These are phyloP conservation scores for Phaeosphaeria sp. DNA, from an alignment of 2,329 filamentous ascomycete species.

Conservation along the genomic window DNA sequence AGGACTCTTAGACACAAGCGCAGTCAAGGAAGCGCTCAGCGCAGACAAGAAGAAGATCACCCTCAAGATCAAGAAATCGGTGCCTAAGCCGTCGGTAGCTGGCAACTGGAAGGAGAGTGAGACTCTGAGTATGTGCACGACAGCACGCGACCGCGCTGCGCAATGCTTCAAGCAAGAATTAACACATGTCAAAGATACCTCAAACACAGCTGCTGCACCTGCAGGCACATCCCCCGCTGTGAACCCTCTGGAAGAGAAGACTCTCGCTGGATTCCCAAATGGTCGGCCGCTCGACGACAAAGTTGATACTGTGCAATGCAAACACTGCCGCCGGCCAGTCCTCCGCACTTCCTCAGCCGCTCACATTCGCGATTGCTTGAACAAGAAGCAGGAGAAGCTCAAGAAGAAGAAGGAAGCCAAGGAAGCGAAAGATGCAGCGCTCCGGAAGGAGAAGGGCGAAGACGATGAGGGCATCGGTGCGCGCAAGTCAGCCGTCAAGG, in stretches of 20 bases:
- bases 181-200: constrained; percentile 27
- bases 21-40: constrained; percentile 43
- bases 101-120: constrained; percentile 76
- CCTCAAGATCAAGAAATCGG: constrained; percentile 63
- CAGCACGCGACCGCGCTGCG: background rate
- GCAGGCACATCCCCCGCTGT: constrained; percentile 48
- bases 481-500: constrained; percentile 52
- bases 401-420: constrained; percentile 70
- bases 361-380: constrained; percentile 84
- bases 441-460: constrained; percentile 56
- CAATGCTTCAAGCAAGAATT: constrained; percentile 2
- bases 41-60: constrained; percentile 52
- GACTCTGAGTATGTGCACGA: constrained; percentile 61
- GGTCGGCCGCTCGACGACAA: constrained; percentile 82
- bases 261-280: constrained; percentile 79
- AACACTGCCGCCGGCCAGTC: constrained; percentile 91
- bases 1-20: constrained; percentile 36
- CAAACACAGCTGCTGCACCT: constrained; percentile 31
- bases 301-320: constrained; percentile 81
- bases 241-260: constrained; percentile 74
- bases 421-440: constrained; percentile 59
- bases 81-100: constrained; percentile 69
- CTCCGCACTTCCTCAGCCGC: constrained; percentile 75
- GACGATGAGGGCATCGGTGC: constrained; percentile 50
- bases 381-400: constrained; percentile 75